Evolutionary conservation across 1,284 basidiomycete genomes (phyloP).

Genomic region (Mrakiaceae sp.): DNA sequence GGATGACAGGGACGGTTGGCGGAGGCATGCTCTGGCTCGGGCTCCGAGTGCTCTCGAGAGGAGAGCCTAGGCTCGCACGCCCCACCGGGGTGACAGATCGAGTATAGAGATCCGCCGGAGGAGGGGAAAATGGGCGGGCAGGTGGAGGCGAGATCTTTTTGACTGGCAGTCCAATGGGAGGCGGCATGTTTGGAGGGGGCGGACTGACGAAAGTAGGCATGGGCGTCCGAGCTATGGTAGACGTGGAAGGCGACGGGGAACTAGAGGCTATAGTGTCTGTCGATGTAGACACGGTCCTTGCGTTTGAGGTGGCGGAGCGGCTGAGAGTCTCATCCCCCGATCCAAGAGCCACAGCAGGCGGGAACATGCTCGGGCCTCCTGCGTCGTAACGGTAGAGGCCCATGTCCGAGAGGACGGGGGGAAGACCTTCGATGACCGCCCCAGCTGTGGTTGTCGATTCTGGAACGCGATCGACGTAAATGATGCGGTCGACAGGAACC

Average conservation of each 20-base stretch:
- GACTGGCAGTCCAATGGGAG: slow-evolving; percentile 44
- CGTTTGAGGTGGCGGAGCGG: too few relatives aligned
- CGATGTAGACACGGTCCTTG: too few relatives aligned
- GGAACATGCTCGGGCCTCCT: slow-evolving; percentile 5
- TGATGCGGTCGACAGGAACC: slow-evolving; percentile 24
- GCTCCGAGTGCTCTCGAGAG: too few relatives aligned
- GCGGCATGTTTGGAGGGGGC: slow-evolving; percentile 67
- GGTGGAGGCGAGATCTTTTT: slow-evolving; percentile 65
- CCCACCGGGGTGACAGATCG: slow-evolving; percentile 25
- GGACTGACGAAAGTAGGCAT: slow-evolving; percentile 67
- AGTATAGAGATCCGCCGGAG: slow-evolving; percentile 18
- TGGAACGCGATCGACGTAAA: slow-evolving; percentile 21
- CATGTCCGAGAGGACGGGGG: slow-evolving; percentile 26
- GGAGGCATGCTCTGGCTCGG: slow-evolving; percentile 54
- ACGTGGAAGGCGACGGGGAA: slow-evolving; percentile 35
- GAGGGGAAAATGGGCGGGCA: slow-evolving; percentile 61
- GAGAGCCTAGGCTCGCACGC: slow-evolving; percentile 8
- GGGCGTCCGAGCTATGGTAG: slow-evolving; percentile 42
- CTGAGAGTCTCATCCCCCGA: too few relatives aligned
- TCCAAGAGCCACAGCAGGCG: not conserved
- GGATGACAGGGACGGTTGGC: slow-evolving; percentile 46
- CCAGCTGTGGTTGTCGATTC: too few relatives aligned
- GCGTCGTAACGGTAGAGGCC: slow-evolving; percentile 28
- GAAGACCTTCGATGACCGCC: slow-evolving; percentile 5
- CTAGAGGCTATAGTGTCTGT: not conserved